A percentile compares a stretch with the other conserved stretches of the same genome.
Conservation (phyloP, 164 flowering plant species). For the Cinnamomum micranthum region DNA sequence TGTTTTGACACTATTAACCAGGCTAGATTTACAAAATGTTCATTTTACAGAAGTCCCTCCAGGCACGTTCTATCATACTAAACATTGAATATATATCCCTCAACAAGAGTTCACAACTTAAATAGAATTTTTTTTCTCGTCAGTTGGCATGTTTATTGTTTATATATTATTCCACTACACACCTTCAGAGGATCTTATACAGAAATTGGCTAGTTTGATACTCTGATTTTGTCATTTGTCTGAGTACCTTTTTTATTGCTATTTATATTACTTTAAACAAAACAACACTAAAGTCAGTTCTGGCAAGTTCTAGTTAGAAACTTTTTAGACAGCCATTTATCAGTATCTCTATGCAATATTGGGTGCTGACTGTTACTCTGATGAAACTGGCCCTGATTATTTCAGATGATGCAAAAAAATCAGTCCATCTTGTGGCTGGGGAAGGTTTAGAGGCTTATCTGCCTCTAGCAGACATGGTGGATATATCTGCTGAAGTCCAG, state of each 20-base stretch:
- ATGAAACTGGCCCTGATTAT: slow-evolving; percentile 3
- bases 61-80: slow-evolving; percentile 35
- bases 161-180: neutral
- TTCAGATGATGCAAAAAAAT: slow-evolving; percentile 73
- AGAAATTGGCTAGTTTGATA: neutral
- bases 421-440: slow-evolving; percentile 86
- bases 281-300: neutral
- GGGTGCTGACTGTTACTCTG: slow-evolving; percentile 5
- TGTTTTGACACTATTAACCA: slow-evolving; percentile 76
- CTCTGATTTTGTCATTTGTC: neutral
- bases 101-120: neutral
- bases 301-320: neutral
- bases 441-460: slow-evolving; percentile 96
- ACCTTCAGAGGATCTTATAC: neutral
- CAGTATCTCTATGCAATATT: slow-evolving; percentile 7
- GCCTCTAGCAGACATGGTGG: slow-evolving; percentile 92
- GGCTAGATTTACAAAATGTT: slow-evolving; percentile 62
- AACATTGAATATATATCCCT: neutral
- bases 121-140: neutral
- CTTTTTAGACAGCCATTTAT: neutral
- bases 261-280: neutral
- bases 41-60: slow-evolving; percentile 62
- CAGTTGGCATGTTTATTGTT: neutral
- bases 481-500: slow-evolving; percentile 76
- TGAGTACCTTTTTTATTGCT: too few species aligned